Percentiles rank a stretch among this genome's conserved stretches.
These are phyloP conservation scores for Moniliophthora roreri DNA, from an alignment of 1,284 basidiomycete species.

Conservation along the genomic window DNA sequence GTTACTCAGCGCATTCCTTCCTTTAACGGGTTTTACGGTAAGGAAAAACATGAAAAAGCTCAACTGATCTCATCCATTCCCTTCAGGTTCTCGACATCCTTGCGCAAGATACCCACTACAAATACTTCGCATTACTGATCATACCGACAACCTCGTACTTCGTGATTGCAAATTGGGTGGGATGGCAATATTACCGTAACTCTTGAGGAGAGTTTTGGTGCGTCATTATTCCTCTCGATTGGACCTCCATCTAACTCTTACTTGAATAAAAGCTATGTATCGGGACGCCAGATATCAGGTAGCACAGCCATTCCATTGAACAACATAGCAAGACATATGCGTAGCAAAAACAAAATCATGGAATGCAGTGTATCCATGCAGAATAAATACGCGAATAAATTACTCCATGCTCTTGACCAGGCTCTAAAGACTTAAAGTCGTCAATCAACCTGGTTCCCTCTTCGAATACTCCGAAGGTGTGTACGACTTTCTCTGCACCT, in stretches of 20 bases:
- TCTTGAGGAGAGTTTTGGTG: constrained; percentile 44
- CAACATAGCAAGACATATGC: constrained; percentile 1
- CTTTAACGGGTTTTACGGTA: constrained; percentile 50
- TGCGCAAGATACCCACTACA: constrained; percentile 80
- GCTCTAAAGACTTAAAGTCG: constrained; percentile 23
- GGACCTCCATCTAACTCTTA: too few relatives aligned
- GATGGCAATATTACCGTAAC: constrained; percentile 93
- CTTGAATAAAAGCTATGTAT: too few relatives aligned
- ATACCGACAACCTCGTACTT: constrained; percentile 84
- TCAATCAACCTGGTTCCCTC: constrained; percentile 34
- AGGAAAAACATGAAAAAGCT: constrained; percentile 17
- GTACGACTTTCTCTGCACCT: constrained; percentile 46
- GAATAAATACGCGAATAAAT: constrained; percentile 29
- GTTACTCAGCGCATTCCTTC: constrained; percentile 64
- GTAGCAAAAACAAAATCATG: background rate
- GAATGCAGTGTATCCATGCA: background rate
- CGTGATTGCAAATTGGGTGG: constrained; percentile 95
- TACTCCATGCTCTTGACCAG: constrained; percentile 27
- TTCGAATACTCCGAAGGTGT: constrained; percentile 42
- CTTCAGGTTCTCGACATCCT: constrained; percentile 62
- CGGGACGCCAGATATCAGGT: too few relatives aligned
- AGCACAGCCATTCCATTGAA: background rate
- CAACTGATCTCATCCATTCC: constrained; percentile 8
- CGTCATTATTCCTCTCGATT: background rate
- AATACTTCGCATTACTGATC: constrained; percentile 79